A percentile compares a stretch with the other conserved stretches of the same genome.
Conservation (phyloP, 1,139 yeast genomes). For the Debaryomyces nepalensis region DNA sequence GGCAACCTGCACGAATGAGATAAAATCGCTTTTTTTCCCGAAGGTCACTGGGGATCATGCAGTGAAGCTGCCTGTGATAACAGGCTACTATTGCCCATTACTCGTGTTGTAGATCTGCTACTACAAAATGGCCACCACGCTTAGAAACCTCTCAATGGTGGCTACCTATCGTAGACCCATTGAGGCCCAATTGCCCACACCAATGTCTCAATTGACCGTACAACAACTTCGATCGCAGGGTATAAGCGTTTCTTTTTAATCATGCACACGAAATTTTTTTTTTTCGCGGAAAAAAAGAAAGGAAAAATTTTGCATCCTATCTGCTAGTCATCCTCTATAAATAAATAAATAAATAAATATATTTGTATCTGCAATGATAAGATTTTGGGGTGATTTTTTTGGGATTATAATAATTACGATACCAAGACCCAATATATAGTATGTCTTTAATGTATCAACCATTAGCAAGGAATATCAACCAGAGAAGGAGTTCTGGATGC, state of each 20-base stretch:
- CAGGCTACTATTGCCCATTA: background rate
- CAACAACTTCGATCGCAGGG: background rate
- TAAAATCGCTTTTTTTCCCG: constrained; percentile 2
- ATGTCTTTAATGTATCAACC: constrained; percentile 45
- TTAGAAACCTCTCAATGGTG: background rate
- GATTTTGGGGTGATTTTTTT: background rate
- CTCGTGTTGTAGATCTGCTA: background rate
- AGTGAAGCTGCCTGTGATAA: constrained; percentile 3
- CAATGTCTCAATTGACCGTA: constrained; percentile 1
- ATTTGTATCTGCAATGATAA: constrained; percentile 3
- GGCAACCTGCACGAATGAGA: background rate
- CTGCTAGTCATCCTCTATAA: constrained; percentile 10
- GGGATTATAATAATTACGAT: constrained; percentile 1
- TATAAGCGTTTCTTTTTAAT: constrained; percentile 10
- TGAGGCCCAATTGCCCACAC: background rate
- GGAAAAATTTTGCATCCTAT: constrained; percentile 9
- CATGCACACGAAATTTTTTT: constrained; percentile 1
- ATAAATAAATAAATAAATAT: constrained; percentile 9
- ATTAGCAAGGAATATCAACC: constrained; percentile 32
- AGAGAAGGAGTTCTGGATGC: constrained; percentile 40
- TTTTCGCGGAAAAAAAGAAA: constrained; percentile 8
- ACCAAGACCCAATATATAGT: background rate
- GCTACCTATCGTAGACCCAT: background rate
- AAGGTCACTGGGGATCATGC: constrained; percentile 7
- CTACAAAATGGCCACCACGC: background rate